Conservation (phyloP, 768 basidiomycete genomes). For the Lactarius tabidus region DNA sequence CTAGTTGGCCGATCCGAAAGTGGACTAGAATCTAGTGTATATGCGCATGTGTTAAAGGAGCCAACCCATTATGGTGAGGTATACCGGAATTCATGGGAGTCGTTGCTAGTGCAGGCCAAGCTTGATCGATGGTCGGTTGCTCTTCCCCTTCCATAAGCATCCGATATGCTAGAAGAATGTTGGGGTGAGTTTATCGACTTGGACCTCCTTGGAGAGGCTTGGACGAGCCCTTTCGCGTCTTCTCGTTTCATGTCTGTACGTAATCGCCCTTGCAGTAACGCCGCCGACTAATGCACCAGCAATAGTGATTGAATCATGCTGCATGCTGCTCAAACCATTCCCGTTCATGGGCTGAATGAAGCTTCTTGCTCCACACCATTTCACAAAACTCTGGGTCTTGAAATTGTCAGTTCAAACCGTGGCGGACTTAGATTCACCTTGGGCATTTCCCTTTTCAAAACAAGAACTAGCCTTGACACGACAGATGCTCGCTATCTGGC, state of each 20-base stretch:
- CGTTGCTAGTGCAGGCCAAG: not conserved
- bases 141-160: not conserved
- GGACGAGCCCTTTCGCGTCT: too few species aligned
- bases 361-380: not conserved
- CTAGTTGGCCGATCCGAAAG: not conserved
- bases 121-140: not conserved
- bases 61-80: not conserved
- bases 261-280: too few species aligned
- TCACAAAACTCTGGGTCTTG: not conserved
- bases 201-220: too few species aligned
- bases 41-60: not conserved
- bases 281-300: too few species aligned
- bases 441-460: not conserved
- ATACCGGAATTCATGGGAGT: constrained; percentile 6
- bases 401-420: not conserved
- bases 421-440: not conserved
- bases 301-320: too few species aligned
- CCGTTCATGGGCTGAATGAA: not conserved
- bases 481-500: too few species aligned
- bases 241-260: too few species aligned
- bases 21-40: not conserved
- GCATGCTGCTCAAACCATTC: too few species aligned
- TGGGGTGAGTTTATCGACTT: too few species aligned
- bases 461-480: too few species aligned
- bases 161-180: too few species aligned